Conservation (phyloP, 345 rosid species). For the Populus nigra region DNA sequence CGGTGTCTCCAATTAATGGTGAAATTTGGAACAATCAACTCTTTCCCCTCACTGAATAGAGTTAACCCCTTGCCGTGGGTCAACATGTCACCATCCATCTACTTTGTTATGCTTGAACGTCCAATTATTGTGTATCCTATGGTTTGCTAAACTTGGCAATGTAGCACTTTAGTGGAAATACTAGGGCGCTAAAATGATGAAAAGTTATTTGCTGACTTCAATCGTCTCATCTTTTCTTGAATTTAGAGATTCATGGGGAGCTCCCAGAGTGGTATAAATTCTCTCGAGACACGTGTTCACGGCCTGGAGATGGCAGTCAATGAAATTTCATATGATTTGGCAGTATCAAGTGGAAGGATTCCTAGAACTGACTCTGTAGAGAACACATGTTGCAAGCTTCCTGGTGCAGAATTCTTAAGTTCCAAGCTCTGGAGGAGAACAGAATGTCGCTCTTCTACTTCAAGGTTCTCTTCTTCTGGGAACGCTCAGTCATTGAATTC, state of each 20-base stretch:
- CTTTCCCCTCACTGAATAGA: background rate
- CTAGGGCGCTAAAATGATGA: background rate
- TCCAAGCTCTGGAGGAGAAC: slow-evolving; percentile 83
- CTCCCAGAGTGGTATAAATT: slow-evolving; percentile 77
- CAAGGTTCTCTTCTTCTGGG: slow-evolving; percentile 41
- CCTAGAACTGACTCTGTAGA: slow-evolving; percentile 42
- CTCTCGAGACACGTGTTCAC: slow-evolving; percentile 77
- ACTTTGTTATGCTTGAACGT: background rate
- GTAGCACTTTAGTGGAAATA: background rate
- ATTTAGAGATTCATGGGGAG: slow-evolving; percentile 79
- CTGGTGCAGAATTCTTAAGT: slow-evolving; percentile 80
- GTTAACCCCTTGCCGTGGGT: background rate
- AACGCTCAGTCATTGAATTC: slow-evolving; percentile 25
- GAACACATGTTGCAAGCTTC: slow-evolving; percentile 76
- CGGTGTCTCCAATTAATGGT: background rate
- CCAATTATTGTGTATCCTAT: background rate
- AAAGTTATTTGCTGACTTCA: slow-evolving; percentile 13
- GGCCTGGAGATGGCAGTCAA: slow-evolving; percentile 86
- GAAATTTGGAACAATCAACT: background rate
- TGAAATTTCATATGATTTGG: slow-evolving; percentile 73
- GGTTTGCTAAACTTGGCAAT: background rate
- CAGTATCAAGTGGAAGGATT: slow-evolving; percentile 61
- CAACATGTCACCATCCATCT: background rate
- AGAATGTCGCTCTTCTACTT: slow-evolving; percentile 44
- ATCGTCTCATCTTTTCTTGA: slow-evolving; percentile 15